Evolutionary conservation across 495 filamentous ascomycete genomes (phyloP), one percentile per base, ranked within the genome.

Genomic region (Podospora pseudopauciseta): DNA sequence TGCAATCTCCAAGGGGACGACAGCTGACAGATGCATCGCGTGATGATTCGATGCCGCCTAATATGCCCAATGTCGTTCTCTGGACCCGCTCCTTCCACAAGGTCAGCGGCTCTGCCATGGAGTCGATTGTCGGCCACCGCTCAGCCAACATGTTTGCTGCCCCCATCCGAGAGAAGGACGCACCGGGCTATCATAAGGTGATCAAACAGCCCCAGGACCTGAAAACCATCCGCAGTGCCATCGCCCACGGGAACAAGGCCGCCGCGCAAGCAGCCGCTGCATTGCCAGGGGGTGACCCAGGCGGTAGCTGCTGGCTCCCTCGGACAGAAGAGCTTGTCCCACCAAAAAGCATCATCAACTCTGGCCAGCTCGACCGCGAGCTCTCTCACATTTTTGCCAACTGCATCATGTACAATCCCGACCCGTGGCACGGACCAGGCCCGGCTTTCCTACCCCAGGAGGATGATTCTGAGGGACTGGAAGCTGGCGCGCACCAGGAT

Each of bases 311-410:
- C 49, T 86, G 85, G 81, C 80, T 96, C 15, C 89, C 88, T 2
- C 87, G 90, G 63, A 89, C 82, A 3, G 85, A 88, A 60, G 89
- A 96, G 57, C 79, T 97, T 57, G 80, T 94, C 16, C 94, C 95
- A 19, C 95, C 95, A 2, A 91, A 89, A 72, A 92, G 88, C 5
- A 96, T 99, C 67, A 91, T 99, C 75, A 99, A 98, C 79, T 91
- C 89, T n/a, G 86, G 89, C 3, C 95, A 99, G 75, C 82, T 99
- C 16, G 95, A 99, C 75, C 93, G 94, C 70, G 94, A 97, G 75
- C 78, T 99, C n/a, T 92, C 95, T 70, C 91, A 94, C 72, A 97
- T 98, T 90, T 97, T 97, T 74, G 90, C 92, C 63, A 99, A 99
- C 73, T 94, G 94, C 16, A 88, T 97, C 74, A 97, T 98, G 95